A percentile compares a stretch with the other conserved stretches of the same genome.
Evolutionary conservation across 257 asterid genomes (phyloP).

Genomic region (Solanum sejunctum): DNA sequence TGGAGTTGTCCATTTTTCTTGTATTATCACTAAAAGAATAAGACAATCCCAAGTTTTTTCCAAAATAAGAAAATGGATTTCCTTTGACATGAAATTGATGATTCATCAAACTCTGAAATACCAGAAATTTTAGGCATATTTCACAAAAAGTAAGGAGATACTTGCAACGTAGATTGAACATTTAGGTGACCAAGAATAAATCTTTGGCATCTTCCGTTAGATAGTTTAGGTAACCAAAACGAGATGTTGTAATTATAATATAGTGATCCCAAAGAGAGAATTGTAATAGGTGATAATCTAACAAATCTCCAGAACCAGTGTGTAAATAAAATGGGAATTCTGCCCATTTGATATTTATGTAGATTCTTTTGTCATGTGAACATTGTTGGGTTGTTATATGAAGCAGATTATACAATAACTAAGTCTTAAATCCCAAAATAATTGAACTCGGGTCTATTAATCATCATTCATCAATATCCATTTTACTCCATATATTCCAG

Average conservation of each 20-base stretch:
- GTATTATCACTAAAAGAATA: not conserved
- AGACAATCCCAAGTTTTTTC: not conserved
- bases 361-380: not conserved
- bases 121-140: not conserved
- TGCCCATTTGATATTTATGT: not conserved
- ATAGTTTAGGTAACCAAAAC: not conserved
- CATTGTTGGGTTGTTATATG: not conserved
- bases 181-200: not conserved
- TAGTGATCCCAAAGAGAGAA: not conserved
- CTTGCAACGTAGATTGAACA: not conserved
- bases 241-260: not conserved
- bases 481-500: not conserved
- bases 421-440: not conserved
- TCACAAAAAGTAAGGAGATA: not conserved
- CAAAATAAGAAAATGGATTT: not conserved
- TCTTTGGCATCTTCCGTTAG: not conserved
- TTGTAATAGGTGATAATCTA: not conserved
- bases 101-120: not conserved
- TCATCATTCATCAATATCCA: not conserved
- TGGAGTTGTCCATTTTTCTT: not conserved
- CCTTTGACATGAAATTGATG: not conserved
- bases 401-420: not conserved
- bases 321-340: not conserved
- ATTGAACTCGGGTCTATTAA: not conserved
- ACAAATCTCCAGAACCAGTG: not conserved